Base-by-base conservation (phyloP, 1,139 yeast species). In the Lodderomyces orthopsilosis region DNA sequence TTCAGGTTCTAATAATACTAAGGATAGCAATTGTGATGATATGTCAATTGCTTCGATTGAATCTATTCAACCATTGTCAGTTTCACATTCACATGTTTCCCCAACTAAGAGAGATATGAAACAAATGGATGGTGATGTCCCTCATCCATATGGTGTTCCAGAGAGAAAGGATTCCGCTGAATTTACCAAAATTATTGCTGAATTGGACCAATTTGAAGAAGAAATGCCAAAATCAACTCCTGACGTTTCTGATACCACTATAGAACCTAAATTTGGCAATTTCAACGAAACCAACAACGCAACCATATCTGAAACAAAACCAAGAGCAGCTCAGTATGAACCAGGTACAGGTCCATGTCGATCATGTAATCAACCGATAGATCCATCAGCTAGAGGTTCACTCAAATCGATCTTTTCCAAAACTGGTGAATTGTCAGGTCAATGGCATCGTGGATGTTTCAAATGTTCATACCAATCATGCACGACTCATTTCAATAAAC, bases 401-500 rank as follows among this genome's bases (percentile, higher is more conserved):
- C 55, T 62, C 34, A 67, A 63, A 49, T 59, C 77, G 0, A 65
- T 93, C n/a, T 85, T 81, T 60, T 88, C 96, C 10, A 82, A 79
- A 51, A 89, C 88, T 41, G 85, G 85, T 18, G 91, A 85, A 54
- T 68, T 93, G 35, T 77, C 91, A 1, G 98, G 98, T 0, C 94
- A 90, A 62, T 91, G 98, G 98, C 98, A 93, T 61, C 74, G 95
- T 41, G 66, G 73, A 13, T 93, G 98, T 61, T 91, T 93, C 68
- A 66, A 70, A 17, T 93, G 98, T 66, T 63, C 74, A 18, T 61
- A 63, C 44, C 53, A 53, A 1, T 59, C 67, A n/a, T 89, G 96
- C 65, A 63, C 64, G 5, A 57, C 74, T 1, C 64, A 61, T 36
- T 85, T 85, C 61, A 73, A 70, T 50, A 83, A 80, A 54, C 70